Conservation (phyloP, 345 rosid species). For the Euclidium syriacum region DNA sequence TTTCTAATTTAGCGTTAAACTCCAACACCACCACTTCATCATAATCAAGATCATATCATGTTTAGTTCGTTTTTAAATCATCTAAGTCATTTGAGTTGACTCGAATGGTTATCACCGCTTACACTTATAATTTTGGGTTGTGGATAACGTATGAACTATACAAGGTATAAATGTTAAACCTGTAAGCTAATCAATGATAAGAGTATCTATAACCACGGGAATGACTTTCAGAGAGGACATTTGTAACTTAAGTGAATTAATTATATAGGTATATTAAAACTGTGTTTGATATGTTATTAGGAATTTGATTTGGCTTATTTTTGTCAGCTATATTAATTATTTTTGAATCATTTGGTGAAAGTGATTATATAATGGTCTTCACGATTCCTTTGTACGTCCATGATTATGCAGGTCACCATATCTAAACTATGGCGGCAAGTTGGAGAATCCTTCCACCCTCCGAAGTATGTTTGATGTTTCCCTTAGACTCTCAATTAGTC, state of each 20-base stretch:
- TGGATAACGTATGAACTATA: constrained; percentile 10
- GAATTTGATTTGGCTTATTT: constrained; percentile 1
- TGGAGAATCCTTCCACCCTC: constrained; percentile 91
- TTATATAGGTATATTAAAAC: constrained; percentile 1
- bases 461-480: constrained; percentile 52
- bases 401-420: constrained; percentile 62
- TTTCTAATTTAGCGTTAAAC: neutral
- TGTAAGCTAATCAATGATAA: neutral
- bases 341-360: constrained; percentile 5
- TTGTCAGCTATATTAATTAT: neutral
- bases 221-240: neutral
- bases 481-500: constrained; percentile 3
- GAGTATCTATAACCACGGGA: neutral
- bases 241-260: neutral
- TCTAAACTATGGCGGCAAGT: constrained; percentile 81
- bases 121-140: neutral
- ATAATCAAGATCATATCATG: constrained; percentile 7
- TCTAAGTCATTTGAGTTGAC: constrained; percentile 4
- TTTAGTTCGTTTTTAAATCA: neutral
- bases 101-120: neutral
- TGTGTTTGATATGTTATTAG: constrained; percentile 8
- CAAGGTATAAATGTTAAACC: neutral
- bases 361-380: constrained; percentile 2
- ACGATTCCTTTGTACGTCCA: constrained; percentile 9
- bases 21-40: constrained; percentile 6